phyloP scores from a whole-genome alignment of 257 asterid species.

The Penstemon eatonii region DNA sequence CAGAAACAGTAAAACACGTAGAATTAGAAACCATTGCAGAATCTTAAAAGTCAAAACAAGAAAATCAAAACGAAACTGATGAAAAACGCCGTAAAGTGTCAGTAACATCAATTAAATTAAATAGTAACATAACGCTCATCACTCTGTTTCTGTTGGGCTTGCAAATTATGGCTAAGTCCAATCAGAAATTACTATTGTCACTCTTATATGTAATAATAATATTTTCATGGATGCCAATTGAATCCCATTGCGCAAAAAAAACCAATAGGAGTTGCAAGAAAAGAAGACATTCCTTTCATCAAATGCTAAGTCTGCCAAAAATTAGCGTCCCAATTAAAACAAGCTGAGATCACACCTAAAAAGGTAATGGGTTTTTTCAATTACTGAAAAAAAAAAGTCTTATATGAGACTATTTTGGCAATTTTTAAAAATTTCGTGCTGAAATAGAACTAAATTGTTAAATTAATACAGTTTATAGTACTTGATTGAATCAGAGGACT shows the following conservation, averaged over 20 bases:
- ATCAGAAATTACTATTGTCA: constrained; percentile 19
- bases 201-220: constrained; percentile 30
- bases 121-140: too few species aligned
- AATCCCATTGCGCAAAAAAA: constrained; percentile 60
- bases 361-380: constrained; percentile 43
- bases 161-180: constrained; percentile 44
- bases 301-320: constrained; percentile 79
- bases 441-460: too few species aligned
- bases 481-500: too few species aligned
- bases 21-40: background rate
- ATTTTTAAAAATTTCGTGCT: too few species aligned
- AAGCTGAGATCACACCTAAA: constrained; percentile 69
- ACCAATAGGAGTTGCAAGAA: constrained; percentile 68
- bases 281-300: constrained; percentile 85
- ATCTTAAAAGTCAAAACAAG: background rate
- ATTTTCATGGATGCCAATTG: constrained; percentile 39
- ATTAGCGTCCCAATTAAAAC: constrained; percentile 67
- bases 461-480: too few species aligned
- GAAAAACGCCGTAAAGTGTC: too few species aligned
- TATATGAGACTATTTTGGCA: too few species aligned
- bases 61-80: too few species aligned
- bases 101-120: too few species aligned
- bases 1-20: too few species aligned
- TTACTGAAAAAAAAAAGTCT: too few species aligned
- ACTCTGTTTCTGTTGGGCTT: background rate